phyloP scores from a whole-genome alignment of 768 basidiomycete species.

The Pleurotus cornucopiae region DNA sequence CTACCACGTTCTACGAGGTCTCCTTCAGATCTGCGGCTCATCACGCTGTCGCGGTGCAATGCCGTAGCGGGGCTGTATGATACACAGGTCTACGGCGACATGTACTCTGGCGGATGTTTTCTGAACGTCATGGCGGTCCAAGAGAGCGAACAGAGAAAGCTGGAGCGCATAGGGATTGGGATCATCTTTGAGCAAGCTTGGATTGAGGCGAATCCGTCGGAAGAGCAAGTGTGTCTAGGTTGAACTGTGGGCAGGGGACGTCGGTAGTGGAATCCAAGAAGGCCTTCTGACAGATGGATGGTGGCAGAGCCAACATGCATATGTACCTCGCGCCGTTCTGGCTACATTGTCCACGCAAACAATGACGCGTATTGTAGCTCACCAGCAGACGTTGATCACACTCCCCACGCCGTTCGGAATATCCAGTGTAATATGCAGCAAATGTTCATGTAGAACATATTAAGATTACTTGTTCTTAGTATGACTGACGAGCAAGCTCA shows the following conservation, averaged over 20 bases:
- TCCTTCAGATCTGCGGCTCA: background rate
- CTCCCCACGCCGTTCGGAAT: too few relatives aligned
- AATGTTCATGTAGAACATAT: too few relatives aligned
- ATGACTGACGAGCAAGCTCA: background rate
- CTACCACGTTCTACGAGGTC: background rate
- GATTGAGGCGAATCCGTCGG: background rate
- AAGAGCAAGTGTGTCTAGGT: background rate
- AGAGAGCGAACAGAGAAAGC: background rate
- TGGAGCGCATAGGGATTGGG: background rate
- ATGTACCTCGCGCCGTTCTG: too few relatives aligned
- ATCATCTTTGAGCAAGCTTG: background rate
- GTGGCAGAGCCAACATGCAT: too few relatives aligned
- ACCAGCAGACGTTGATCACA: too few relatives aligned
- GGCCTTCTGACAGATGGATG: too few relatives aligned
- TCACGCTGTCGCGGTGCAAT: background rate
- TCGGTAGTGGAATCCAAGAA: too few relatives aligned
- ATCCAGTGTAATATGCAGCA: too few relatives aligned
- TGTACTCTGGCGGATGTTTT: background rate
- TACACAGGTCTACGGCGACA: background rate
- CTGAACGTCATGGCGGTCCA: background rate
- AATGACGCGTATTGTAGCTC: too few relatives aligned
- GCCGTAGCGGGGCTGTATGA: background rate
- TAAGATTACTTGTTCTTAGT: slow-evolving; percentile 6
- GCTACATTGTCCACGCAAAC: too few relatives aligned
- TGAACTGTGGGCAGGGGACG: background rate